Evolutionary conservation across 1,284 basidiomycete species (phyloP).

Genomic region (Singerocomus inundabilis): DNA sequence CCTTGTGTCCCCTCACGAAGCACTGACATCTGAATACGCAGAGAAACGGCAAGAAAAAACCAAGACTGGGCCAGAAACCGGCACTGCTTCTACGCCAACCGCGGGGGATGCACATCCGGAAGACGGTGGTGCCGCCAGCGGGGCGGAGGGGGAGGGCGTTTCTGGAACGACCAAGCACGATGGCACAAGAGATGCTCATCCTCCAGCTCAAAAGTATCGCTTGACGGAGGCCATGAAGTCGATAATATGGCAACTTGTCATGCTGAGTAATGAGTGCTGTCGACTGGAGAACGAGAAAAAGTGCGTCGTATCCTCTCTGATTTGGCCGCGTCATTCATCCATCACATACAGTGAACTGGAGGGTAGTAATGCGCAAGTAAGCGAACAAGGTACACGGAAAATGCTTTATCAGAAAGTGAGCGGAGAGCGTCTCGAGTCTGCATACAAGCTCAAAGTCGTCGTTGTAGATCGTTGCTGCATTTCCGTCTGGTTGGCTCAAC

Average conservation of each 20-base stretch:
- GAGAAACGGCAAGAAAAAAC: conserved; percentile 62
- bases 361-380: conserved; percentile 63
- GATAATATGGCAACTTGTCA: conserved; percentile 75
- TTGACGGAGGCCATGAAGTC: conserved; percentile 75
- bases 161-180: conserved; percentile 32
- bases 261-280: conserved; percentile 77
- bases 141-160: conserved; percentile 31
- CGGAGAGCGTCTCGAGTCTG: not conserved
- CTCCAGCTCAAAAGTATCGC: conserved; percentile 68
- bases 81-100: conserved; percentile 28
- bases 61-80: conserved; percentile 41
- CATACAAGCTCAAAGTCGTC: not conserved
- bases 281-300: conserved; percentile 82
- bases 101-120: conserved; percentile 43
- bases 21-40: conserved; percentile 23
- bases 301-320: conserved; percentile 43
- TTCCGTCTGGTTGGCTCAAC: conserved; percentile 46
- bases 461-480: conserved; percentile 64
- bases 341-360: conserved; percentile 53
- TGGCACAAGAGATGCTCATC: conserved; percentile 46
- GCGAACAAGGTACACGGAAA: conserved; percentile 77
- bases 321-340: not conserved
- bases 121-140: conserved; percentile 31
- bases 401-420: conserved; percentile 70
- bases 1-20: not conserved